Evolutionary conservation across 768 basidiomycete species (phyloP).

Genomic region (Tubosaeta sp.): DNA sequence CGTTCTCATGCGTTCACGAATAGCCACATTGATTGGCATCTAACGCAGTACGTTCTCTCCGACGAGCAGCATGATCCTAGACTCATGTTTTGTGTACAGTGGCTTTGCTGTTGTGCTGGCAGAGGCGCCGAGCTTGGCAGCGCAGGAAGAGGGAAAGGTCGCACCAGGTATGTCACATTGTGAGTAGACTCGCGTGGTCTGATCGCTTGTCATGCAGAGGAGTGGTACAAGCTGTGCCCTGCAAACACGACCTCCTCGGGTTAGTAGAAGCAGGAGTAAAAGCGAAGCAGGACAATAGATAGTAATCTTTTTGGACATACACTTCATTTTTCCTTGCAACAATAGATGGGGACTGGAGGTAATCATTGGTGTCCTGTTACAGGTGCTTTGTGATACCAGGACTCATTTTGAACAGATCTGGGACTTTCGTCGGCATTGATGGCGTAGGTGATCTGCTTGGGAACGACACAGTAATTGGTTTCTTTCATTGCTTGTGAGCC

Average conservation of each 20-base stretch:
- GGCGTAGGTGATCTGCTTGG: neutral
- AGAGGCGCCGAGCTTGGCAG: slow-evolving; percentile 11
- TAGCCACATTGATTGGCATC: slow-evolving; percentile 32
- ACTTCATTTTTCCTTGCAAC: no score
- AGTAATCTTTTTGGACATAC: no score
- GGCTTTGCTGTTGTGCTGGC: slow-evolving; percentile 31
- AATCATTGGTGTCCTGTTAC: neutral
- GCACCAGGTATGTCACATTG: slow-evolving; percentile 17
- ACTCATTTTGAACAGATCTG: neutral
- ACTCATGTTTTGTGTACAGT: slow-evolving; percentile 4
- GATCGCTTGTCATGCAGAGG: slow-evolving; percentile 6
- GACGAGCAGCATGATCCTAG: neutral
- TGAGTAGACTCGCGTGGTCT: neutral
- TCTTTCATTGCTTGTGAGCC: neutral
- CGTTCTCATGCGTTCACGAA: neutral
- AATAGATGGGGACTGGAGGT: neutral
- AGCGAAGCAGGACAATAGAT: no score
- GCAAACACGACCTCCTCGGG: neutral
- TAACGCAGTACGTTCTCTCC: slow-evolving; percentile 17
- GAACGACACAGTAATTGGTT: neutral
- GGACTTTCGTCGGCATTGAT: no score
- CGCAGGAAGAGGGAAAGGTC: slow-evolving; percentile 4
- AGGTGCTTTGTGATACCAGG: neutral
- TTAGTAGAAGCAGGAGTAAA: neutral
- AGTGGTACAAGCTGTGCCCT: slow-evolving; percentile 21